A percentile compares a stretch with the other conserved stretches of the same genome.
These are phyloP conservation scores for Verticillium tricorpus DNA, from an alignment of 2,329 filamentous ascomycete species.

Conservation along the genomic window DNA sequence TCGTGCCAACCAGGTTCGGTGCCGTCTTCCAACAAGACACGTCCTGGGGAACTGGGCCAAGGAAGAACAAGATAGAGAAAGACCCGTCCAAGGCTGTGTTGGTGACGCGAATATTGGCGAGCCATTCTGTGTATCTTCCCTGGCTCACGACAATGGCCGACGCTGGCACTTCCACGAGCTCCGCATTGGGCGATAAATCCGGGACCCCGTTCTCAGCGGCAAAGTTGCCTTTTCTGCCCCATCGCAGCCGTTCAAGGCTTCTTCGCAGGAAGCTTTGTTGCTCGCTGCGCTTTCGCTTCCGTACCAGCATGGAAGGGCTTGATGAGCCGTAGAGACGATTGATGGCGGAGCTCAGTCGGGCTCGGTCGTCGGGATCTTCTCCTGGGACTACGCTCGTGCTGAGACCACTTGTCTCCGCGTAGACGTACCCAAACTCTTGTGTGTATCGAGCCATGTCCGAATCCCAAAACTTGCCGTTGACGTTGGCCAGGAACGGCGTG, in stretches of 20 bases:
- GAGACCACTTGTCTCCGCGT: slow-evolving; percentile 51
- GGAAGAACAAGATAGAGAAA: slow-evolving; percentile 62
- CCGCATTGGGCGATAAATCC: background rate
- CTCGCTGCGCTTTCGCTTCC: background rate
- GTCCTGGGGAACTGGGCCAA: slow-evolving; percentile 48
- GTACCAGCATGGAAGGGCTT: slow-evolving; percentile 18
- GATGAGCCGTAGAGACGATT: slow-evolving; percentile 42
- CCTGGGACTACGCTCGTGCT: background rate
- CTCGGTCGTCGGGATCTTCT: slow-evolving; percentile 28
- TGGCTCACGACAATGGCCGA: slow-evolving; percentile 30
- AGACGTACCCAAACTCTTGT: slow-evolving; percentile 67
- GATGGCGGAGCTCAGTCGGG: slow-evolving; percentile 45
- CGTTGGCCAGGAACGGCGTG: slow-evolving; percentile 61
- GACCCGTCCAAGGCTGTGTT: slow-evolving; percentile 57
- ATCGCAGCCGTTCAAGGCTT: background rate
- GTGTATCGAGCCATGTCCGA: slow-evolving; percentile 57
- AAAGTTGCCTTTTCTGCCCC: background rate
- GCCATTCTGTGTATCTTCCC: slow-evolving; percentile 55
- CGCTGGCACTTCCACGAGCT: background rate
- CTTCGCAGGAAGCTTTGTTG: background rate
- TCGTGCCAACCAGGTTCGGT: slow-evolving; percentile 55
- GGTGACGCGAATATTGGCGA: slow-evolving; percentile 59
- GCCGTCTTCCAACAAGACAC: slow-evolving; percentile 45
- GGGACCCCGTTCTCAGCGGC: background rate
- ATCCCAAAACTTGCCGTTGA: slow-evolving; percentile 61